These are phyloP conservation scores for Carpinus viminea DNA, from an alignment of 306 rosid species.

Conservation along the genomic window DNA sequence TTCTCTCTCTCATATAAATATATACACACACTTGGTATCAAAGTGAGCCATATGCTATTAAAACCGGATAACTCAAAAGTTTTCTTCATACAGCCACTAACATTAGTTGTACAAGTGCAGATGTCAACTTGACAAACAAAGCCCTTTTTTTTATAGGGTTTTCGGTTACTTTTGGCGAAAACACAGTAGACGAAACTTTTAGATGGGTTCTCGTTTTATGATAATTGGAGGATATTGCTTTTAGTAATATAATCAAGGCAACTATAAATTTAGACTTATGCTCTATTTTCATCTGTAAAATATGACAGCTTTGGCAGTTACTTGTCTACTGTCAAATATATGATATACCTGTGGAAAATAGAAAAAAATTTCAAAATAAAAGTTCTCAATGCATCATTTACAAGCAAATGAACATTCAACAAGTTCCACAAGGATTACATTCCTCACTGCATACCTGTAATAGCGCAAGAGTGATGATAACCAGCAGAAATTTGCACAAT, in stretches of 20 bases:
- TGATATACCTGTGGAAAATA: neutral
- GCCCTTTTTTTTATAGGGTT: too few relatives aligned
- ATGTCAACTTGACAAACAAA: too few relatives aligned
- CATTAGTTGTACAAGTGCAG: too few relatives aligned
- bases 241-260: neutral
- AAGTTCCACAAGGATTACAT: neutral
- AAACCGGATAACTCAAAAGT: too few relatives aligned
- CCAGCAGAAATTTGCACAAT: slow-evolving; percentile 77
- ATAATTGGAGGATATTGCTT: too few relatives aligned
- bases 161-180: too few relatives aligned
- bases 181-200: too few relatives aligned
- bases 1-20: too few relatives aligned
- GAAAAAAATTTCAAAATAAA: neutral
- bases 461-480: slow-evolving; percentile 81
- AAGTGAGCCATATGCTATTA: too few relatives aligned
- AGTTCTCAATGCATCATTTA: neutral
- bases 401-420: neutral
- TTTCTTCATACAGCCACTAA: too few relatives aligned
- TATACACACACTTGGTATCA: too few relatives aligned
- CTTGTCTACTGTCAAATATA: neutral
- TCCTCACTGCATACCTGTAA: slow-evolving; percentile 63
- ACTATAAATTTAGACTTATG: neutral
- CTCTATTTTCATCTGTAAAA: neutral
- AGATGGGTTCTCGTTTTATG: too few relatives aligned
- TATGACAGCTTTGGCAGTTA: neutral